Evolutionary conservation across 768 basidiomycete genomes (phyloP), one percentile per base, ranked within the genome.

Genomic region (Phallus indusiatus): DNA sequence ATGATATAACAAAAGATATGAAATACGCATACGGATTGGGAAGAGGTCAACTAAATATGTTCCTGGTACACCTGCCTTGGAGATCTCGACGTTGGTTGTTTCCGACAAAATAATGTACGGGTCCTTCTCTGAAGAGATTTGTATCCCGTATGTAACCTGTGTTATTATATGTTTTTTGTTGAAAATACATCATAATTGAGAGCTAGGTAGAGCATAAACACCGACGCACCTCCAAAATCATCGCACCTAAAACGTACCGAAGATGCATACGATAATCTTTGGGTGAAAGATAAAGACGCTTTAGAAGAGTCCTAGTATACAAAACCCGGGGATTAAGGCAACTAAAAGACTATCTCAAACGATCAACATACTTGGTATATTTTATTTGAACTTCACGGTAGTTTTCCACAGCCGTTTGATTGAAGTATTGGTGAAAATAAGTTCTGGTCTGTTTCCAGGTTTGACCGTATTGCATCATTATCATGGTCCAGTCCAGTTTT

Each of bases 391-490:
- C 67, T 16, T 75, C 73, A 74, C 76, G 75, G 62, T 78, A 76
- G 1, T 66, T 68, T 0, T 72, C 71, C 0, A 73, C 72, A 5
- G 70, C 68, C 1, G 75, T 72, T 33, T 75, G 75, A 42, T 76
- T 75, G 58, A 82, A 82, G 64, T 80, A 76, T 4, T 73, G 70
- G 61, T 81, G 75, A 62, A 82, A 81, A 71, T 79, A 74, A 48
- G 72, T 77, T 54, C 81, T 76, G 63, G 81, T 79, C 46, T 69
- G 72, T 59, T 47, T 22, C 24, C 11, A 33, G 7, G 11, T 42
- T 70, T 48, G 51, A 73, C 75, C 76, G 47, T 78, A 81, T 11
- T 71, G 75, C 81, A 81, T 81, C 56, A 81, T 79, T 0, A 76
- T 79, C 51, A 82, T 80, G 50, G 76, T 78, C 73, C 80, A 82